Base-by-base conservation (phyloP, 352 stramenopile species). In the Phytophthora parvispora region DNA sequence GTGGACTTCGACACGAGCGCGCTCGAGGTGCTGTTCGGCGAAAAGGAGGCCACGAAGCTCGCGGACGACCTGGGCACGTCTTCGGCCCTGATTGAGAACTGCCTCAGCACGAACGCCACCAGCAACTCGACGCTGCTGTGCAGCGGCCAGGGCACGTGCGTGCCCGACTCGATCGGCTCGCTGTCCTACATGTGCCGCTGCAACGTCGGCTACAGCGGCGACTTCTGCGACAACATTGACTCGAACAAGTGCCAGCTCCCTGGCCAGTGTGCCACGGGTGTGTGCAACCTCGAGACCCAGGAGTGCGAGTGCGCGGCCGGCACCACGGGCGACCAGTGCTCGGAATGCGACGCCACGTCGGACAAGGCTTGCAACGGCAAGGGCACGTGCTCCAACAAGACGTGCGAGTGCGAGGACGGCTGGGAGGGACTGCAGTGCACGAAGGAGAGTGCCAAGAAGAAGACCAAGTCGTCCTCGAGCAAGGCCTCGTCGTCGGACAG, bases 181-280 rank as follows among this genome's bases (percentile, higher is more conserved):
- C 69, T 87, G 53, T 61, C 77, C 40, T 94, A 92, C 78, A 80
- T 68, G 42, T 94, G 86, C 74, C 78, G 75, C 40, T 94, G 84
- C 78, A 92, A 91, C 68, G 53, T 82, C n/a, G 86, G 86, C 47
- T 94, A 94, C 84, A 88, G 75, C 40, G 81, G 81, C 5, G 68
- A 81, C 57, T 81, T 75, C 57, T 92, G 84, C 51, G 75, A 89
- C 42, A 62, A 63, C 6, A 79, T 89, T n/a, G 75, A 84, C 51
- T 91, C 84, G 43, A 92, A 92, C 83, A 89, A 90, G 68, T 94
- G 86, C 67, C 81, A 86, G 47, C 64, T 90, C 34, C 86, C 84
- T 8, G 84, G 86, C 24, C 86, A 94, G 62, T 94, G 84, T 64
- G 79, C 75, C 32, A 86, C 80, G 6, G 84, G 86, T 36, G 77